Evolutionary conservation across 495 filamentous ascomycete species (phyloP).

Genomic region (Bombardia bombarda): DNA sequence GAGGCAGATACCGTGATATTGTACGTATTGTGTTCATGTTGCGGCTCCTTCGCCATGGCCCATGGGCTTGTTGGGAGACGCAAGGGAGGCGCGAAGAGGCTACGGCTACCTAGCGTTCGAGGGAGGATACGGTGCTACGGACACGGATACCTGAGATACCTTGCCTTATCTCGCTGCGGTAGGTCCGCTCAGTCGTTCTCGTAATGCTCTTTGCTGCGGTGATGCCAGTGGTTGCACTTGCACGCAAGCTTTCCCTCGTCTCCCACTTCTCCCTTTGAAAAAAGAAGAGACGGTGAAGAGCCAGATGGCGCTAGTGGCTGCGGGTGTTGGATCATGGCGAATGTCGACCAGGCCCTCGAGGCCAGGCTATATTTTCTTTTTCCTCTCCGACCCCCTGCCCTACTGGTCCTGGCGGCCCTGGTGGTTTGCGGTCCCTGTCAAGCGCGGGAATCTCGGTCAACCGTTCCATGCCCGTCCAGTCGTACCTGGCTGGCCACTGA

Average conservation of each 20-base stretch:
- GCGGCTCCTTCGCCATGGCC: no score
- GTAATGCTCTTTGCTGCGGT: not conserved
- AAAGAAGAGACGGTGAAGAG: not conserved
- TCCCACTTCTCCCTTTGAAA: not conserved
- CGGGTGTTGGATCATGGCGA: not conserved
- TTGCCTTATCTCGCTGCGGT: not conserved
- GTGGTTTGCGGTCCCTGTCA: not conserved
- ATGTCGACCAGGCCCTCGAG: constrained; percentile 1
- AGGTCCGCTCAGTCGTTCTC: not conserved
- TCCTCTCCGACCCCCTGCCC: no score
- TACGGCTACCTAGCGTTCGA: no score
- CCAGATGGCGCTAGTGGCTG: constrained; percentile 1
- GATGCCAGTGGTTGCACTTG: not conserved
- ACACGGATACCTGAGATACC: no score
- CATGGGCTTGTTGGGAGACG: no score
- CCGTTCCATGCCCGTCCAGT: not conserved
- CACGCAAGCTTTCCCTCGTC: no score
- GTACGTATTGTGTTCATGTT: no score
- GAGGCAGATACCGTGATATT: no score
- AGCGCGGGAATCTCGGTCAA: not conserved
- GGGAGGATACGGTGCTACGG: no score
- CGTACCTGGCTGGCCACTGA: not conserved
- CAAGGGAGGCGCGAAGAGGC: no score
- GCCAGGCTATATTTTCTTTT: constrained; percentile 2
- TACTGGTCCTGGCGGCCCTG: not conserved